These are phyloP conservation scores for Carnegiea gigantea DNA, from an alignment of 179 eudicot genomes.

Conservation along the genomic window DNA sequence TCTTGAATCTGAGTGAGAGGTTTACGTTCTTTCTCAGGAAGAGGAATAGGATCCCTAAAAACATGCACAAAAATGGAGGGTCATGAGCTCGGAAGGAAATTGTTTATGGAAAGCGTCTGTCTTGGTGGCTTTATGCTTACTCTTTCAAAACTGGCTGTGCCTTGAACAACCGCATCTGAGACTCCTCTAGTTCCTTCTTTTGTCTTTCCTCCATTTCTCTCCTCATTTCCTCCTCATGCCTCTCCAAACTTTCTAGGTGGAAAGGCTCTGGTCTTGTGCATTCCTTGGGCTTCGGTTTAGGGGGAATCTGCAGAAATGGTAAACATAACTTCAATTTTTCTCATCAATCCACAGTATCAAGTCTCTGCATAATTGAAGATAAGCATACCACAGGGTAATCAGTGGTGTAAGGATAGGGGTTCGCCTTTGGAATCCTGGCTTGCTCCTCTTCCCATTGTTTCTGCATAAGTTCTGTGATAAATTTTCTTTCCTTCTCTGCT, in stretches of 20 bases:
- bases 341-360: neutral
- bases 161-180: slow-evolving; percentile 73
- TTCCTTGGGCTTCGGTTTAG: slow-evolving; percentile 83
- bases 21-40: slow-evolving; percentile 80
- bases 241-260: slow-evolving; percentile 68
- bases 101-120: too few relatives aligned
- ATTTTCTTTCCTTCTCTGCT: slow-evolving; percentile 68
- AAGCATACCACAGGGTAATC: slow-evolving; percentile 88
- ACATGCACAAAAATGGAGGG: neutral
- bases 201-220: slow-evolving; percentile 81
- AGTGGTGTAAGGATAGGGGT: slow-evolving; percentile 91
- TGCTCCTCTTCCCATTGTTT: slow-evolving; percentile 79
- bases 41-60: slow-evolving; percentile 87
- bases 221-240: slow-evolving; percentile 88
- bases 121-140: slow-evolving; percentile 35
- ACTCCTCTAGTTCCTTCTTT: slow-evolving; percentile 72
- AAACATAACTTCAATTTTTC: neutral
- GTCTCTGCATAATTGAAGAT: neutral
- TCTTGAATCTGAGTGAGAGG: slow-evolving; percentile 89
- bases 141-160: slow-evolving; percentile 89
- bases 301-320: slow-evolving; percentile 64
- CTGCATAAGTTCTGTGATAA: slow-evolving; percentile 58
- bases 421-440: slow-evolving; percentile 84
- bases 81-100: neutral
- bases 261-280: slow-evolving; percentile 91